These are phyloP conservation scores for Alternaria ventricosa DNA, from an alignment of 2,329 filamentous ascomycete species.

Conservation along the genomic window DNA sequence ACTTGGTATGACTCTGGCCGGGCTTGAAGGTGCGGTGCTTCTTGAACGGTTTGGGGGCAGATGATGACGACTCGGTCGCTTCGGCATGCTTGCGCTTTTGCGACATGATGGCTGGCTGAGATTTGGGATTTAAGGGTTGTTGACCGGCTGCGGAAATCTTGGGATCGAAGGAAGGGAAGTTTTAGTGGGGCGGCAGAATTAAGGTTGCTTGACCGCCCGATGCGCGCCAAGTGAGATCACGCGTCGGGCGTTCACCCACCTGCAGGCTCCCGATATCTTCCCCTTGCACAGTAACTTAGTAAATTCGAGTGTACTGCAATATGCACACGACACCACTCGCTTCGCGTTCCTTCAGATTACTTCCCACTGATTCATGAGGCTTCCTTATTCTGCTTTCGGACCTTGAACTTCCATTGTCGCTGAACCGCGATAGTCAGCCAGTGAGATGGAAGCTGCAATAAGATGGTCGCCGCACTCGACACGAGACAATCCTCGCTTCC, in stretches of 20 bases:
- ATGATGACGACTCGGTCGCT: slow-evolving; percentile 15
- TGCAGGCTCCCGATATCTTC: neutral
- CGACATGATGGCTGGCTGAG: slow-evolving; percentile 35
- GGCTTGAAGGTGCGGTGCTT: slow-evolving; percentile 34
- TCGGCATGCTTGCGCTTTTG: slow-evolving; percentile 46
- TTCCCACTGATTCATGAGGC: neutral
- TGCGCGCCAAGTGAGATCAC: slow-evolving; percentile 29
- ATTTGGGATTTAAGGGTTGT: neutral
- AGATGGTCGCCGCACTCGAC: slow-evolving; percentile 68
- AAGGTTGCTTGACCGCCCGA: slow-evolving; percentile 22
- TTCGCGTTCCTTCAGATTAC: neutral
- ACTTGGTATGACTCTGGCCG: slow-evolving; percentile 16
- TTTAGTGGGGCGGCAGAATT: slow-evolving; percentile 42
- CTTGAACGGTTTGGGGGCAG: slow-evolving; percentile 24
- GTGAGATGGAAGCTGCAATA: slow-evolving; percentile 65
- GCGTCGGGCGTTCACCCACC: slow-evolving; percentile 25
- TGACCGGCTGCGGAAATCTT: slow-evolving; percentile 7
- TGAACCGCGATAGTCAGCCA: slow-evolving; percentile 6
- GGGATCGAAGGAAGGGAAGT: slow-evolving; percentile 24
- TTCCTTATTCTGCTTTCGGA: neutral
- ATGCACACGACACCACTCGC: neutral
- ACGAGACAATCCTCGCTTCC: slow-evolving; percentile 60
- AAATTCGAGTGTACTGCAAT: neutral
- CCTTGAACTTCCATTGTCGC: neutral
- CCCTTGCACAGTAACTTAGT: neutral